Base-by-base conservation (phyloP, 2,329 filamentous ascomycete species). In the Talaromyces albobiverticillius region DNA sequence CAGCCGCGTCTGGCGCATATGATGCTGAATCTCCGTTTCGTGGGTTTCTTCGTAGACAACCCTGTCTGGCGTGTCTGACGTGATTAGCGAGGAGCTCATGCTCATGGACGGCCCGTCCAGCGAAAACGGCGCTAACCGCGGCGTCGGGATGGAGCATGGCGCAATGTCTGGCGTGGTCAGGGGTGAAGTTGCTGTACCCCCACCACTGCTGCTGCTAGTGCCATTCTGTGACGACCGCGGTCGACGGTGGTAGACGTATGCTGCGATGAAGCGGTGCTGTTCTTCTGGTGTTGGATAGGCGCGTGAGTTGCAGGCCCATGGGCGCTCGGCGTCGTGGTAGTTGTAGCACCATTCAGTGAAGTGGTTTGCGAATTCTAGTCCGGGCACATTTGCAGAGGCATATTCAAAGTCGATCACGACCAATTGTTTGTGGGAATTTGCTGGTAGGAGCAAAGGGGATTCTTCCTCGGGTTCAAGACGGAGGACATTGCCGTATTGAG, bases 401-500 rank as follows among this genome's bases (percentile, higher is more conserved):
- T 99, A 99, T 67, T 99, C 94, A 65, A 99, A 99, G 70, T 99
- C 94, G 65, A 99, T 99, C 59, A 99, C 94, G 14, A 97, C 82
- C 13, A 99, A 82, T 72, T 95, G 93, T 71, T 95, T 97, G 75
- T 99, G 94, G 62, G 93, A 86, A 71, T 97, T 97, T 55, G 89
- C 86, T 0, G 94, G 91, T 47, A 94, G 83, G 10, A 96, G 80
- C 7, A 97, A 82, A 0, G 93, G 94, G 0, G 92, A 96, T 62
- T 91, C 87, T 46, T 79, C 80, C 36, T 76, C 75, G 2, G 83
- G 83, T 61, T 90, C 82, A 69, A 87, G 76, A 34, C 92, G 90
- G 47, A 99, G 84, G 59, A 99, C 94, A 68, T 99, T 99, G 60
- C 94, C 94, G 66, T 99, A 97, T 85, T 99, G 94, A 4, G 94